A percentile compares a stretch with the other conserved stretches of the same genome.
Evolutionary conservation across 768 basidiomycete genomes (phyloP).

Genomic region (Wakefieldia striispora): DNA sequence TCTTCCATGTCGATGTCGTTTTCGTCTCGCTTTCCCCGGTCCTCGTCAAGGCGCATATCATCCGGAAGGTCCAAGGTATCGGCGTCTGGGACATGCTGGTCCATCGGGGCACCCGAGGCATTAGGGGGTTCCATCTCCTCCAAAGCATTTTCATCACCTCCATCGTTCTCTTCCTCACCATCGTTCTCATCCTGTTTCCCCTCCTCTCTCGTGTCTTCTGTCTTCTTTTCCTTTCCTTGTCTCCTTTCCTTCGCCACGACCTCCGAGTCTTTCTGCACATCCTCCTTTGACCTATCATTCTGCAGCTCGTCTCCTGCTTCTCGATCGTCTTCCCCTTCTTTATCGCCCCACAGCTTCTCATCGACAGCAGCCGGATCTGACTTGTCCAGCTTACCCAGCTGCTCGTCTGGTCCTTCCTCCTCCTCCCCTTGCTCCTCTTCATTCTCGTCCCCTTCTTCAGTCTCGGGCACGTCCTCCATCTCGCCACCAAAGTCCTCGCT

Average conservation of each 20-base stretch:
- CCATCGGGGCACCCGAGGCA: constrained; percentile 63
- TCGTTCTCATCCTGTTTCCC: constrained; percentile 28
- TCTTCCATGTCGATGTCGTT: constrained; percentile 36
- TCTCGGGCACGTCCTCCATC: constrained; percentile 75
- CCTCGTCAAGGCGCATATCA: constrained; percentile 62
- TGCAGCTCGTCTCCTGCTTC: constrained; percentile 52
- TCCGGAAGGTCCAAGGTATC: constrained; percentile 89
- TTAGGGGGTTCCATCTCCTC: constrained; percentile 45
- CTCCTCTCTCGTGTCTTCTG: constrained; percentile 31
- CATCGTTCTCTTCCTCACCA: constrained; percentile 23
- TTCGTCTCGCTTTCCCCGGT: constrained; percentile 27
- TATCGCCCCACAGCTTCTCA: constrained; percentile 97
- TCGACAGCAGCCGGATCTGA: constrained; percentile 83
- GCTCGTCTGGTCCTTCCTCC: constrained; percentile 71
- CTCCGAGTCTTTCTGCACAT: constrained; percentile 53
- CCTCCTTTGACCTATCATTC: constrained; percentile 55
- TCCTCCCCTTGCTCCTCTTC: constrained; percentile 51
- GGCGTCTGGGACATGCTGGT: constrained; percentile 74
- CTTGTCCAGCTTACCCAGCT: constrained; percentile 77
- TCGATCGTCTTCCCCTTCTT: constrained; percentile 54
- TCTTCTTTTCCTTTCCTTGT: constrained; percentile 29
- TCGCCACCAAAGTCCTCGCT: constrained; percentile 84
- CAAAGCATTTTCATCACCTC: constrained; percentile 35
- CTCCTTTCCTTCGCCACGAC: constrained; percentile 77
- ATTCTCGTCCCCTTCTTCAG: constrained; percentile 41